Percentiles rank a stretch among this genome's conserved stretches.
These are phyloP conservation scores for Scedosporium aurantiacum DNA, from an alignment of 2,329 filamentous ascomycete genomes.

Conservation along the genomic window DNA sequence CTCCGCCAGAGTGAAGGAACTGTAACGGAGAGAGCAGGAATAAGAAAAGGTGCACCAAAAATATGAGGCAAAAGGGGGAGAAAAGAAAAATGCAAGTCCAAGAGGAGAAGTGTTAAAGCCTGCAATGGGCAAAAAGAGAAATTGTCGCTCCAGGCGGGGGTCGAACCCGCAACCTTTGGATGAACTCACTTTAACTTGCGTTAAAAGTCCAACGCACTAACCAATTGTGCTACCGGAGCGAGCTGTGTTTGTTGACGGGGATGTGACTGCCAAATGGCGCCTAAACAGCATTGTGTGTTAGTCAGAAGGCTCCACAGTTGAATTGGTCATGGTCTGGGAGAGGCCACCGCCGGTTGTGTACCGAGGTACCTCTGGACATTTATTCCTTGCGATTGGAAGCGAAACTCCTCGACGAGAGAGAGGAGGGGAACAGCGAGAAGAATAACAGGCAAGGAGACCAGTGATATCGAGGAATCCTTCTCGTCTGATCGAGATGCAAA, in stretches of 20 bases:
- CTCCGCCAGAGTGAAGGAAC: neutral
- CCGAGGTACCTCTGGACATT: neutral
- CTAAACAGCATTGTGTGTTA: neutral
- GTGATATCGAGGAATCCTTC: no score
- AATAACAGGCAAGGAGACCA: no score
- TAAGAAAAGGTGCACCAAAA: no score
- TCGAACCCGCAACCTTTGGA: conserved; percentile 15
- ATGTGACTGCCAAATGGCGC: neutral
- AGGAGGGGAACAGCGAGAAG: no score
- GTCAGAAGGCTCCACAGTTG: neutral
- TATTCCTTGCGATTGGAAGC: no score
- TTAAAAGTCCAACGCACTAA: conserved; percentile 15
- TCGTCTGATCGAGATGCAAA: no score
- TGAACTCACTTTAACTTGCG: conserved; percentile 2
- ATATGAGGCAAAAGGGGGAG: neutral
- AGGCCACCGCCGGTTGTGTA: no score
- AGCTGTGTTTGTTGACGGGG: neutral
- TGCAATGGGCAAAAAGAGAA: neutral
- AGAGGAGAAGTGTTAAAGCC: neutral
- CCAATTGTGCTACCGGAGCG: conserved; percentile 14
- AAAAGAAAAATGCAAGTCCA: neutral
- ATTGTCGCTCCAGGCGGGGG: conserved; percentile 11
- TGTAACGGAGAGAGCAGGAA: neutral
- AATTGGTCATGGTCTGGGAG: neutral
- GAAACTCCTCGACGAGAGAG: no score